phyloP scores from a whole-genome alignment of 306 rosid genomes.

The Lithocarpus polystachyus region DNA sequence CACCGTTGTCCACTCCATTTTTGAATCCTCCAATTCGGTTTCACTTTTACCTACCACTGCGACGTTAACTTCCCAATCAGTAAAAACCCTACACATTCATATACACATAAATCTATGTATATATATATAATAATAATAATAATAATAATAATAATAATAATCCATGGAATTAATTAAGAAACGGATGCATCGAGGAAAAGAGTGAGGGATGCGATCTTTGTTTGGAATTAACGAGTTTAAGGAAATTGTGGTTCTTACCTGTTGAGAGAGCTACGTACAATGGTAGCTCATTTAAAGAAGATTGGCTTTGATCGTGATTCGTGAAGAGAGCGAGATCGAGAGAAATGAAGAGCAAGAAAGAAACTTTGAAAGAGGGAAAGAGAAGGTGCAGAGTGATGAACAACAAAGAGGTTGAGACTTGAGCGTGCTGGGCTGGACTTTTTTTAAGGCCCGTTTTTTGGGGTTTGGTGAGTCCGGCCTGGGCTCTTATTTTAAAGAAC shows the following conservation, averaged over 20 bases:
- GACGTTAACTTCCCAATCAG: constrained; percentile 13
- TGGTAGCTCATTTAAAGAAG: constrained; percentile 13
- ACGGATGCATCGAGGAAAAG: constrained; percentile 1
- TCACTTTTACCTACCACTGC: constrained; percentile 28
- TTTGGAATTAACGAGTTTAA: background rate
- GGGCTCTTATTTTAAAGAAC: background rate
- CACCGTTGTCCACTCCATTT: constrained; percentile 97
- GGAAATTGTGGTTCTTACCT: constrained; percentile 3
- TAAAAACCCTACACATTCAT: background rate
- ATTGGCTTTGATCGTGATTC: background rate
- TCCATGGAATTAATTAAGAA: background rate
- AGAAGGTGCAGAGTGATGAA: background rate
- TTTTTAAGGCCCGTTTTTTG: no score
- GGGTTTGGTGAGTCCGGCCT: no score
- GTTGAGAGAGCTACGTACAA: constrained; percentile 4
- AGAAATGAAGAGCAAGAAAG: background rate
- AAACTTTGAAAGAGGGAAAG: background rate
- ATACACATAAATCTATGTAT: background rate
- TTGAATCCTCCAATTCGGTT: constrained; percentile 2
- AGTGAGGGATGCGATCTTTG: constrained; percentile 17
- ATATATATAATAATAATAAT: background rate
- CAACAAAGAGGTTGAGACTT: background rate
- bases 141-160: background rate
- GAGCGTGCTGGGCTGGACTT: background rate
- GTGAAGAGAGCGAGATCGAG: background rate